phyloP scores from a whole-genome alignment of 768 basidiomycete genomes.

The Infundibulicybe gibba region DNA sequence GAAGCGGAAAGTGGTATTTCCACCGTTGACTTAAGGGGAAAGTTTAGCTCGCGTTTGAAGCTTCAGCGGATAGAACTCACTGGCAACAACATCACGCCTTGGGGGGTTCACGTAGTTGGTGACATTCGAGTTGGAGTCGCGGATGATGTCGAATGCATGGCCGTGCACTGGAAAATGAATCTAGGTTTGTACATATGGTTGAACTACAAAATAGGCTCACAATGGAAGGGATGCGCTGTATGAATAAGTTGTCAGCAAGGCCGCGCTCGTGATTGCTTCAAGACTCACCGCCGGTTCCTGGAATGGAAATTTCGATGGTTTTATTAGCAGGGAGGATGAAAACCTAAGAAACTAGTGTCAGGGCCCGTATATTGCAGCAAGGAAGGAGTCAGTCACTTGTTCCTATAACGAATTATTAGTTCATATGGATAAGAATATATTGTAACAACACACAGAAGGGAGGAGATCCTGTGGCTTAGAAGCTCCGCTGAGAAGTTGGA shows the following conservation, averaged over 20 bases:
- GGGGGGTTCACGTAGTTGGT: background rate
- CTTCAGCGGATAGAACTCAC: slow-evolving; percentile 11
- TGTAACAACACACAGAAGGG: slow-evolving; percentile 34
- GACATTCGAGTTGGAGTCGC: background rate
- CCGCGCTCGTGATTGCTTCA: no score
- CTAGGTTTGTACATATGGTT: background rate
- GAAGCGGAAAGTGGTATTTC: slow-evolving; percentile 35
- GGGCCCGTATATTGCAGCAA: background rate
- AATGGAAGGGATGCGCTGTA: slow-evolving; percentile 25
- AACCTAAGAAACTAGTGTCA: background rate
- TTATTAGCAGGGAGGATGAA: slow-evolving; percentile 4
- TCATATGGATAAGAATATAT: no score
- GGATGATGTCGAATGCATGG: slow-evolving; percentile 10
- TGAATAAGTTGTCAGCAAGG: background rate
- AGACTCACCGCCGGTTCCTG: background rate
- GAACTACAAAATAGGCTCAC: slow-evolving; percentile 8
- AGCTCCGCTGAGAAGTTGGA: slow-evolving; percentile 57
- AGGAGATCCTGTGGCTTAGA: slow-evolving; percentile 34
- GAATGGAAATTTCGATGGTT: background rate
- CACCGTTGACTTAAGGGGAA: slow-evolving; percentile 9
- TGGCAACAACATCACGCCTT: slow-evolving; percentile 40
- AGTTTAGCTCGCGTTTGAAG: no score
- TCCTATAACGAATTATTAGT: no score
- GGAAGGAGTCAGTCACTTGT: background rate
- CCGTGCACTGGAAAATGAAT: slow-evolving; percentile 20